Conservation (phyloP, 441 rosid genomes). For the Euphorbia schlechtendalii region DNA sequence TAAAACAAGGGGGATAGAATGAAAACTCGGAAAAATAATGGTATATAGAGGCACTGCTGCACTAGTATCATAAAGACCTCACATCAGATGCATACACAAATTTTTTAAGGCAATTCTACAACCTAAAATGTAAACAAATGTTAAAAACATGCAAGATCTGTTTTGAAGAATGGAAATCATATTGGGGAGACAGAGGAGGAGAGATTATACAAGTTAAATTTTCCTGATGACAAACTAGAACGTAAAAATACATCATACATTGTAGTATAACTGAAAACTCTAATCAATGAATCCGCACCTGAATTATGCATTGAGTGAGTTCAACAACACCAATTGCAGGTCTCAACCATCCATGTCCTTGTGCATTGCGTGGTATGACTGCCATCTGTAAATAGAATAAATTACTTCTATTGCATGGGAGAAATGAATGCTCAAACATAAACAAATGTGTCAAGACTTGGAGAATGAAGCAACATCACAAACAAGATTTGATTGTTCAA, state of each 20-base stretch:
- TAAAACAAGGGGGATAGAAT: not conserved
- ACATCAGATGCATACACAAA: not conserved
- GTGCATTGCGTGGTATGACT: conserved; percentile 73
- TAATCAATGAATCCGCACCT: conserved; percentile 44
- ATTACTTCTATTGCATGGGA: conserved; percentile 7
- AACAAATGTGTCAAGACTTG: not conserved
- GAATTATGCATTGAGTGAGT: conserved; percentile 91
- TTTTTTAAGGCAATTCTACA: not conserved
- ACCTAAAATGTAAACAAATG: not conserved
- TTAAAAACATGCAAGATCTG: not conserved
- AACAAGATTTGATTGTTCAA: not conserved
- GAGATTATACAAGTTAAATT: not conserved
- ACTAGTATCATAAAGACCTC: not conserved
- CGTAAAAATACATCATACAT: conserved; percentile 6
- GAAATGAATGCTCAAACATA: not conserved
- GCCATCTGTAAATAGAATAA: conserved; percentile 63
- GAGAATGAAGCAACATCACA: not conserved
- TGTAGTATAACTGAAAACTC: not conserved
- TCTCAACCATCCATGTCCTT: conserved; percentile 98
- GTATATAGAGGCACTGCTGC: not conserved
- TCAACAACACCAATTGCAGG: conserved; percentile 92
- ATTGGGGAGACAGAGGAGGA: not conserved
- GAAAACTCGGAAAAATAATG: not conserved
- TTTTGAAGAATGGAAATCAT: no score
- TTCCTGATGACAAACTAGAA: no score